These are phyloP conservation scores for Pholiota conissans DNA, from an alignment of 768 basidiomycete species.

Conservation along the genomic window DNA sequence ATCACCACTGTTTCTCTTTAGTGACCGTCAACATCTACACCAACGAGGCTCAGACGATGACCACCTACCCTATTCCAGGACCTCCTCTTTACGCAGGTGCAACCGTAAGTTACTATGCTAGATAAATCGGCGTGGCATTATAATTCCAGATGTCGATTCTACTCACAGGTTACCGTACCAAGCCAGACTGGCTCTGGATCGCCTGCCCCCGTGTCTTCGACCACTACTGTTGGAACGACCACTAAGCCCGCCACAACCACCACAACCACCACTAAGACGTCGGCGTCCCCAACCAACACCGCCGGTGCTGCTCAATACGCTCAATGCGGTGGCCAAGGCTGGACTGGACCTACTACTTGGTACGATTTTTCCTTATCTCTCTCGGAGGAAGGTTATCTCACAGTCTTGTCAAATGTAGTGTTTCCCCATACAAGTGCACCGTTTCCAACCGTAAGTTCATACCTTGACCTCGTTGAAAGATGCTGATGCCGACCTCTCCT, in stretches of 20 bases:
- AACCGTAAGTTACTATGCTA: constrained; percentile 18
- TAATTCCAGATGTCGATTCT: not conserved
- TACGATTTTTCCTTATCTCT: constrained; percentile 12
- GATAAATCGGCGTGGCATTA: not conserved
- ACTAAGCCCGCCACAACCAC: not conserved
- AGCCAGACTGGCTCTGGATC: not conserved
- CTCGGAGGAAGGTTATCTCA: not conserved
- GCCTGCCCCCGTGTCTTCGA: not conserved
- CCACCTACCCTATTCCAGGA: constrained; percentile 44
- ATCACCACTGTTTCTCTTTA: constrained; percentile 25
- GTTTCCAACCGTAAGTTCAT: constrained; percentile 33
- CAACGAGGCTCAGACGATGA: constrained; percentile 35
- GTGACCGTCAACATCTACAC: constrained; percentile 43
- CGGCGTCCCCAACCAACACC: constrained; percentile 13
- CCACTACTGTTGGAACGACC: constrained; percentile 5
- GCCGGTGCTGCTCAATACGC: constrained; percentile 34
- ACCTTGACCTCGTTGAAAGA: too few relatives aligned
- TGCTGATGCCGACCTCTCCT: too few relatives aligned
- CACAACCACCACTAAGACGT: constrained; percentile 13
- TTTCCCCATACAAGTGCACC: constrained; percentile 36
- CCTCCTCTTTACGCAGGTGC: constrained; percentile 42
- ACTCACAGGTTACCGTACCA: not conserved
- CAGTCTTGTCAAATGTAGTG: constrained; percentile 20
- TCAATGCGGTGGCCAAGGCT: constrained; percentile 45
- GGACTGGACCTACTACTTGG: constrained; percentile 38